Evolutionary conservation across 192 early-diverging fungal species (phyloP).

Genomic region (Dissophora ornata): DNA sequence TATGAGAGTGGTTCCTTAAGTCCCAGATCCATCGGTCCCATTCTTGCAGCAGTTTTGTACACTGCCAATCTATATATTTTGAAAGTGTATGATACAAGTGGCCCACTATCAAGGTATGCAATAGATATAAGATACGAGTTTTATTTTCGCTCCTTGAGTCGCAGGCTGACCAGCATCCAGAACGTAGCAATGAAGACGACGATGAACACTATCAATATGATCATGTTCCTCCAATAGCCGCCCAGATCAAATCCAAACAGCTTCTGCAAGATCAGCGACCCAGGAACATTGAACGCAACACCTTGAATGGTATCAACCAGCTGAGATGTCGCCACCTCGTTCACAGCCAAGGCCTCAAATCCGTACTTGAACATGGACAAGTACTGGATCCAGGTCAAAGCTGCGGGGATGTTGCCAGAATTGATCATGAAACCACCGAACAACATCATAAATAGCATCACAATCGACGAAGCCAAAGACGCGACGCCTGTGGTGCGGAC

Average conservation of each 20-base stretch:
- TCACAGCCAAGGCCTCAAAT: conserved; percentile 79
- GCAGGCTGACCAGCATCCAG: conserved; percentile 32
- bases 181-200: conserved; percentile 34
- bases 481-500: conserved; percentile 70
- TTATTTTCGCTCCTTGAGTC: conserved; percentile 55
- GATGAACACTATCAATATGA: conserved; percentile 38
- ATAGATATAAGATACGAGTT: too few species aligned
- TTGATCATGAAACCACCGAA: conserved; percentile 82
- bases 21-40: too few species aligned
- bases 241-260: conserved; percentile 56
- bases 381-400: conserved; percentile 76
- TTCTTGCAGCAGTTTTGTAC: too few species aligned
- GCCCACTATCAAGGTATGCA: too few species aligned
- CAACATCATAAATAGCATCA: conserved; percentile 81
- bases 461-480: conserved; percentile 70
- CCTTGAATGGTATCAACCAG: conserved; percentile 53
- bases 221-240: conserved; percentile 40
- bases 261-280: conserved; percentile 50
- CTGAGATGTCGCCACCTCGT: conserved; percentile 53
- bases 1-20: too few species aligned
- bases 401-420: conserved; percentile 71
- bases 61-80: too few species aligned
- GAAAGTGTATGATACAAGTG: too few species aligned
- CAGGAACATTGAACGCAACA: conserved; percentile 44
- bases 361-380: conserved; percentile 79